phyloP scores from a whole-genome alignment of 140 eudicot genomes.

The Cichorium intybus region DNA sequence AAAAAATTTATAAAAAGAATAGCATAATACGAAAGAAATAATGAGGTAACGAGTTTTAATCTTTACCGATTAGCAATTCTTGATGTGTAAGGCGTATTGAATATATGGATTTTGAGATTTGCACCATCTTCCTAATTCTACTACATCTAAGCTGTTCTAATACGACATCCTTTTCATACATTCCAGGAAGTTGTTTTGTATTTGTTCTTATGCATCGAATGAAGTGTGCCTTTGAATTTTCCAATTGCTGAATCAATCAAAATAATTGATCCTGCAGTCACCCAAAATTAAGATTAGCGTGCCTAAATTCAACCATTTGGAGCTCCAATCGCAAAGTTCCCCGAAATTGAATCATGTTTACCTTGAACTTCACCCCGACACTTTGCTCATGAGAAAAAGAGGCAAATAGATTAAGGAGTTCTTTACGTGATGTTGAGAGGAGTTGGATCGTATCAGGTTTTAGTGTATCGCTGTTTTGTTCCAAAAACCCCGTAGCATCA shows the following conservation, averaged over 20 bases:
- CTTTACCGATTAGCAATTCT: conserved; percentile 71
- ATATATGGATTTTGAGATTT: conserved; percentile 69
- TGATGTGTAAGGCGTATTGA: conserved; percentile 77
- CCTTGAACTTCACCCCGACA: conserved; percentile 77
- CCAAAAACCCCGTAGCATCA: conserved; percentile 71
- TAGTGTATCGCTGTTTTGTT: conserved; percentile 65
- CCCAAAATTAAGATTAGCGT: neutral
- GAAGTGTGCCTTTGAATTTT: conserved; percentile 75
- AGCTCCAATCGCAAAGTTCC: neutral
- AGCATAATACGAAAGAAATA: neutral
- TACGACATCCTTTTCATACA: conserved; percentile 55
- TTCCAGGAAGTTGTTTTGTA: conserved; percentile 63
- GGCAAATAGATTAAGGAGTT: conserved; percentile 39
- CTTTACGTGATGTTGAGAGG: conserved; percentile 42
- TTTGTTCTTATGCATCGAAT: conserved; percentile 93
- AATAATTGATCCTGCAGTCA: conserved; percentile 69
- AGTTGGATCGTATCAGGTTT: conserved; percentile 51
- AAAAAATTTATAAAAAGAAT: neutral
- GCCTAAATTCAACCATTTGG: neutral
- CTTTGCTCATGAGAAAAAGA: conserved; percentile 52
- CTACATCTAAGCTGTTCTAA: conserved; percentile 73
- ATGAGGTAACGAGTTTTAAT: neutral
- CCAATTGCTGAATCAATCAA: conserved; percentile 68
- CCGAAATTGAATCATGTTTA: conserved; percentile 2
- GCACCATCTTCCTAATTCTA: conserved; percentile 65